phyloP scores from a whole-genome alignment of 805 yeast genomes.

The Cyberlindnera xishuangbannaensis region DNA sequence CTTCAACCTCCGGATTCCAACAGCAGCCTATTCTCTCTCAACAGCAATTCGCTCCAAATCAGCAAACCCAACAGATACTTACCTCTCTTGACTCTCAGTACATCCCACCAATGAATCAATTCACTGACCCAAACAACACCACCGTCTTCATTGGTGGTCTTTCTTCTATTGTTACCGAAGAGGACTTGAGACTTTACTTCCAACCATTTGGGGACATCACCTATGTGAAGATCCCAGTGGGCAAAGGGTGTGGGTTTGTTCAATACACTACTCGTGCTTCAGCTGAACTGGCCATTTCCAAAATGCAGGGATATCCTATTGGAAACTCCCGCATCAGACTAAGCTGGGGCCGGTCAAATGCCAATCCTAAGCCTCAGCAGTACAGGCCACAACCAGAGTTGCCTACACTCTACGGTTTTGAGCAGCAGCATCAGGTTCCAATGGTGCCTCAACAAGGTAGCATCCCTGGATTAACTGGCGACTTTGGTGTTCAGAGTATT shows the following conservation, averaged over 20 bases:
- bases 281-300: conserved; percentile 80
- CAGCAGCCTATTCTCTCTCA: conserved; percentile 9
- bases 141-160: conserved; percentile 68
- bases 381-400: conserved; percentile 23
- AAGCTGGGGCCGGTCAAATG: conserved; percentile 75
- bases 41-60: conserved; percentile 18
- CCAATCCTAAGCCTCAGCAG: conserved; percentile 17
- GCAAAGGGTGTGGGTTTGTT: conserved; percentile 77
- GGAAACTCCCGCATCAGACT: conserved; percentile 78
- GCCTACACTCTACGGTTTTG: conserved; percentile 21
- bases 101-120: conserved; percentile 54
- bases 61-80: conserved; percentile 20
- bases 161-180: conserved; percentile 49
- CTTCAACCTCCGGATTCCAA: conserved; percentile 15
- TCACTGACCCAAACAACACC: conserved; percentile 78
- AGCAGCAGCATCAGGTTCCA: conserved; percentile 8
- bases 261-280: conserved; percentile 71
- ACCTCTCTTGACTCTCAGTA: conserved; percentile 30
- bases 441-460: conserved; percentile 5
- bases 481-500: conserved; percentile 18
- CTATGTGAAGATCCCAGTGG: conserved; percentile 74
- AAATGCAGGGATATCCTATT: conserved; percentile 87
- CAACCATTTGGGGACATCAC: conserved; percentile 68
- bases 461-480: conserved; percentile 9
- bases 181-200: conserved; percentile 56